These are phyloP conservation scores for Claviceps sp. DNA, from an alignment of 2,329 filamentous ascomycete genomes.

Conservation along the genomic window DNA sequence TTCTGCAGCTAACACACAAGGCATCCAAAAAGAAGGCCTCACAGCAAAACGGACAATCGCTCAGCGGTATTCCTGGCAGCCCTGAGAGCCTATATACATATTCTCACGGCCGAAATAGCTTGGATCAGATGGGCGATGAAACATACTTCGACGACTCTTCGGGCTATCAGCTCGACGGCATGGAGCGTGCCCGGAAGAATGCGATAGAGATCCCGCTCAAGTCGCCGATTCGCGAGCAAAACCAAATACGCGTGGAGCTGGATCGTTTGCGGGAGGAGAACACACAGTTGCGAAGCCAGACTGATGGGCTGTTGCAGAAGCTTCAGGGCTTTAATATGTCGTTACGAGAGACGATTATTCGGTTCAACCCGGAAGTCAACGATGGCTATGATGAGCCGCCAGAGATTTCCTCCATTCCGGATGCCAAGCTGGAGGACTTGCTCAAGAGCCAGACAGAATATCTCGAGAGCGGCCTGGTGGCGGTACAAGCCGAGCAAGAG, in stretches of 20 bases:
- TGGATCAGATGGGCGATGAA: conserved; percentile 40
- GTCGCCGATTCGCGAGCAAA: conserved; percentile 42
- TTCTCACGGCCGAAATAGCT: conserved; percentile 45
- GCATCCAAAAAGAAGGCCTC: conserved; percentile 45
- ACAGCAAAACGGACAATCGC: conserved; percentile 26
- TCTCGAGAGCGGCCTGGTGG: conserved; percentile 50
- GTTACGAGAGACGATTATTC: conserved; percentile 52
- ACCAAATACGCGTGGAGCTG: conserved; percentile 33
- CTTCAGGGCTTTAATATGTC: conserved; percentile 55
- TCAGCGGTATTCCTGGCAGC: conserved; percentile 55
- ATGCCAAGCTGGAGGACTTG: conserved; percentile 30
- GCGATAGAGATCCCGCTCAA: conserved; percentile 45
- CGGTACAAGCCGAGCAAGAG: conserved; percentile 45
- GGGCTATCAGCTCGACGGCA: conserved; percentile 55
- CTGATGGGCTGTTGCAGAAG: conserved; percentile 29
- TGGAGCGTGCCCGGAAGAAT: conserved; percentile 34
- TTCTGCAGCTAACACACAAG: conserved; percentile 81
- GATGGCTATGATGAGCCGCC: conserved; percentile 31
- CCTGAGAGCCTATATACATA: conserved; percentile 66
- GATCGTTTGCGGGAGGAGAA: conserved; percentile 35
- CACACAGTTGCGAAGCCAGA: conserved; percentile 20
- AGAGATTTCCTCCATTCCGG: conserved; percentile 12
- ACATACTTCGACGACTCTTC: conserved; percentile 65
- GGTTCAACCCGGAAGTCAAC: conserved; percentile 44
- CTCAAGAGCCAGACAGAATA: conserved; percentile 53